A percentile compares a stretch with the other conserved stretches of the same genome.
Conservation (phyloP, 331 rosid species). For the Phaseolus coccineus region DNA sequence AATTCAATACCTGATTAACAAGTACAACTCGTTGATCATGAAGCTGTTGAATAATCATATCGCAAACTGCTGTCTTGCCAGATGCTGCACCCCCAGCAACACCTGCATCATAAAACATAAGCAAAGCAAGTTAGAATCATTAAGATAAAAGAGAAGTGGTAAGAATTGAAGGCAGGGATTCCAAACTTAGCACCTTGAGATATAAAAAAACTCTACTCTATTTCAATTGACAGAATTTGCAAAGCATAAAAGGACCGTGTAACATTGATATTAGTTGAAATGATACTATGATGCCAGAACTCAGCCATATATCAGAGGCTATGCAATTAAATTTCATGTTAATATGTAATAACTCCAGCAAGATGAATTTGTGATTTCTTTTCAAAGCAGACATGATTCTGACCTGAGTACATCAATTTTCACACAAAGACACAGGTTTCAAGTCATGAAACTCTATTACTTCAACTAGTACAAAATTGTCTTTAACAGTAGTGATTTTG, state of each 20-base stretch:
- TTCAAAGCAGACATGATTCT: not conserved
- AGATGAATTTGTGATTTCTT: not conserved
- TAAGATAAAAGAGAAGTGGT: not conserved
- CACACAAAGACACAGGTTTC: not conserved
- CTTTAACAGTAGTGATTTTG: slow-evolving; percentile 20
- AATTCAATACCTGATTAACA: slow-evolving; percentile 83
- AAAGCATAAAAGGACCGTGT: not conserved
- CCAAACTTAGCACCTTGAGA: slow-evolving; percentile 2
- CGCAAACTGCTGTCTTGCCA: slow-evolving; percentile 95
- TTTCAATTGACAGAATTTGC: slow-evolving; percentile 14
- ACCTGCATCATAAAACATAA: slow-evolving; percentile 58
- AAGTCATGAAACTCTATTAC: not conserved
- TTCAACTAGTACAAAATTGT: slow-evolving; percentile 34
- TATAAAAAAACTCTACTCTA: slow-evolving; percentile 12
- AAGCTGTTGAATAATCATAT: slow-evolving; percentile 98
- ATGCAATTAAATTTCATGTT: not conserved
- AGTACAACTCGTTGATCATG: slow-evolving; percentile 99
- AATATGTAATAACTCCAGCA: too few relatives aligned
- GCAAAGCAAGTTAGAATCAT: slow-evolving; percentile 22
- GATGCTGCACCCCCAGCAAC: slow-evolving; percentile 99
- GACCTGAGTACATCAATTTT: slow-evolving; percentile 17
- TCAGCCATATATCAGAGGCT: not conserved
- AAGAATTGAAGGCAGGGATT: slow-evolving; percentile 9
- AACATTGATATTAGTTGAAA: slow-evolving; percentile 5
- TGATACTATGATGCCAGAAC: not conserved